Evolutionary conservation across 352 stramenopile species (phyloP).

Genomic region (Phytophthora uliginosa): DNA sequence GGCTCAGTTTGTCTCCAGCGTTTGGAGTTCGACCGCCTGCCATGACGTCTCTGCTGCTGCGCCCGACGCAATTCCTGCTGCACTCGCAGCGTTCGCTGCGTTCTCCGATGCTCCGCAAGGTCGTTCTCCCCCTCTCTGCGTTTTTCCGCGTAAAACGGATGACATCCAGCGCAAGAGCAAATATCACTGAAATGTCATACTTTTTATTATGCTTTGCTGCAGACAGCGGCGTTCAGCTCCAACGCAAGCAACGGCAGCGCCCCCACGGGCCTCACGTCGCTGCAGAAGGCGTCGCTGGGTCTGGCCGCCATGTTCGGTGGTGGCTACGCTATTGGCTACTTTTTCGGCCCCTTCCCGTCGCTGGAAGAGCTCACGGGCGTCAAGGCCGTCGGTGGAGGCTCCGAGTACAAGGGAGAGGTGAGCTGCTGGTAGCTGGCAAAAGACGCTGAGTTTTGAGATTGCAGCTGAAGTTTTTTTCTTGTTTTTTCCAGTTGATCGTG

Average conservation of each 20-base stretch:
- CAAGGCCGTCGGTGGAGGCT: conserved; percentile 38
- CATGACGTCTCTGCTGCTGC: conserved; percentile 35
- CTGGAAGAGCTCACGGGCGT: conserved; percentile 67
- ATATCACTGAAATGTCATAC: not conserved
- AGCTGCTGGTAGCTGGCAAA: not conserved
- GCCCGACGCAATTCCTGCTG: conserved; percentile 30
- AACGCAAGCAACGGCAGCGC: conserved; percentile 17
- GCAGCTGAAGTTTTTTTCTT: not conserved
- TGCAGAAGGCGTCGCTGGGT: conserved; percentile 55
- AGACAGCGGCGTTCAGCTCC: conserved; percentile 42
- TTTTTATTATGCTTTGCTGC: conserved; percentile 1
- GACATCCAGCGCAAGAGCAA: not conserved
- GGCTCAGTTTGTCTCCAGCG: not conserved
- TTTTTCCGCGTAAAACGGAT: not conserved
- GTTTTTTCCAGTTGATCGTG: conserved; percentile 53
- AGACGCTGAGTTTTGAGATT: not conserved
- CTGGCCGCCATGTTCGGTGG: conserved; percentile 66
- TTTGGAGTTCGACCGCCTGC: not conserved
- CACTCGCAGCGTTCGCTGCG: conserved; percentile 20
- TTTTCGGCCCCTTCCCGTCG: conserved; percentile 72
- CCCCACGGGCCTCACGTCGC: conserved; percentile 42
- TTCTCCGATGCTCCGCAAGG: conserved; percentile 20
- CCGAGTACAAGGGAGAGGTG: conserved; percentile 63
- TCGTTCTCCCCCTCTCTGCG: not conserved
- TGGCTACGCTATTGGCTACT: conserved; percentile 76